Evolutionary conservation across 208 protist species (phyloP).

Genomic region (Histomonas meleagridis): DNA sequence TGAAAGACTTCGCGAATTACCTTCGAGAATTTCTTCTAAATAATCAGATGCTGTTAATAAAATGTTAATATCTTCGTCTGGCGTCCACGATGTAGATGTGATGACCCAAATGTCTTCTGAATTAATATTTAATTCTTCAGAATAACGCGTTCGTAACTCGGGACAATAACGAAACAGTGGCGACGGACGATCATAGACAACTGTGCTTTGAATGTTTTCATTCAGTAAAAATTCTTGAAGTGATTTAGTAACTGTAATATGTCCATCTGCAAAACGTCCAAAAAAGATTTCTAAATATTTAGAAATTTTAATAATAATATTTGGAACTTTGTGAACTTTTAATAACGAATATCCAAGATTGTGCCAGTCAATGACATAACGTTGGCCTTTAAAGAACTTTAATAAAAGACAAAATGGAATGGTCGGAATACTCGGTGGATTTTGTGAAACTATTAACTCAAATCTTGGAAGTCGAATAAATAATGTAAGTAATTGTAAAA

Average conservation of each 20-base stretch:
- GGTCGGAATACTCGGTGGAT: slow-evolving; percentile 33
- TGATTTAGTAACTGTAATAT: slow-evolving; percentile 27
- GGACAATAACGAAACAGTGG: background rate
- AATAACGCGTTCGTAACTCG: background rate
- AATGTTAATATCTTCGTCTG: slow-evolving; percentile 30
- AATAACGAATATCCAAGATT: slow-evolving; percentile 34
- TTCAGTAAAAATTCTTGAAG: background rate
- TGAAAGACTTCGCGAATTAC: background rate
- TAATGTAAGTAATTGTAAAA: background rate
- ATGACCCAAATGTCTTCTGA: background rate
- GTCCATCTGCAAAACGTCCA: background rate
- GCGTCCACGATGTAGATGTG: slow-evolving; percentile 37
- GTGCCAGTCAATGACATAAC: slow-evolving; percentile 36
- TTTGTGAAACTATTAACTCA: background rate
- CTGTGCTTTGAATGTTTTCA: background rate
- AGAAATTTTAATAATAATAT: background rate
- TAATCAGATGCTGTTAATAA: background rate
- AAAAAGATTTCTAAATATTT: background rate
- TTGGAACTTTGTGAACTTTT: background rate
- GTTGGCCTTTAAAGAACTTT: background rate
- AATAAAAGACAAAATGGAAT: background rate
- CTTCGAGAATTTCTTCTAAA: background rate
- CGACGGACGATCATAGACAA: slow-evolving; percentile 32
- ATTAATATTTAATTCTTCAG: background rate
- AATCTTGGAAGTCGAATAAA: background rate